Conservation (phyloP, 352 stramenopile genomes). For the Pythium insidiosum region DNA sequence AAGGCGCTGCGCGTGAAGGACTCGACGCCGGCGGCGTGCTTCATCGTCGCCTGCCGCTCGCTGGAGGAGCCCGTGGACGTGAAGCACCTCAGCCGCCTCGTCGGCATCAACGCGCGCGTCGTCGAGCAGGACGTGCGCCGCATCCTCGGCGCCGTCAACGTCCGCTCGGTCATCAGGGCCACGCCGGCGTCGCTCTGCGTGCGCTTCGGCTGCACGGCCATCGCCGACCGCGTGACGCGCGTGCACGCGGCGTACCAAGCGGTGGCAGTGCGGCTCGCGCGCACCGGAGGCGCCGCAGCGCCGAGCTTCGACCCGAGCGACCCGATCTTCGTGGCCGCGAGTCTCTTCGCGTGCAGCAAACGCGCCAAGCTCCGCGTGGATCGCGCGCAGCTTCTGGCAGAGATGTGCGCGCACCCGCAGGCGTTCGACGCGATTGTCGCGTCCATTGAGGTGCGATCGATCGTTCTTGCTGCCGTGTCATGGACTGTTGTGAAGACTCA, state of each 20-base stretch:
- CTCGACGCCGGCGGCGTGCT: constrained; percentile 44
- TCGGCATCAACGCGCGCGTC: constrained; percentile 25
- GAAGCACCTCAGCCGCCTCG: constrained; percentile 28
- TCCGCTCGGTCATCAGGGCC: constrained; percentile 32
- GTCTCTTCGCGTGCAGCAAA: constrained; percentile 60
- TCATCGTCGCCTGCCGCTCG: constrained; percentile 47
- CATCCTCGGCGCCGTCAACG: constrained; percentile 39
- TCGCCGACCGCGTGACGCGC: constrained; percentile 50
- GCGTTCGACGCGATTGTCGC: constrained; percentile 60
- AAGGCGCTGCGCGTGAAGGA: constrained; percentile 20
- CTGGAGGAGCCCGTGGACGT: constrained; percentile 41
- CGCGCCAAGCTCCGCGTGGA: constrained; percentile 62
- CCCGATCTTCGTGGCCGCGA: constrained; percentile 54
- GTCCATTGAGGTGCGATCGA: constrained; percentile 40
- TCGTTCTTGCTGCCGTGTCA: background rate
- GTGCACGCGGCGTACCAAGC: constrained; percentile 52
- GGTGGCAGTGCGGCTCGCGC: constrained; percentile 2
- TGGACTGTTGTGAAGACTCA: background rate
- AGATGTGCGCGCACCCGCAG: constrained; percentile 49
- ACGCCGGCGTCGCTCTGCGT: constrained; percentile 55
- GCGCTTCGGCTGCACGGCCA: constrained; percentile 56
- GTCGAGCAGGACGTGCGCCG: constrained; percentile 45
- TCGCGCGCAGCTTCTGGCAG: constrained; percentile 40
- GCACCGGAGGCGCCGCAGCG: constrained; percentile 12
- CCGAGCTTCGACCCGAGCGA: constrained; percentile 23